Evolutionary conservation across 2,329 filamentous ascomycete genomes (phyloP), one percentile per base, ranked within the genome.

Genomic region (Colletotrichum spinosum): DNA sequence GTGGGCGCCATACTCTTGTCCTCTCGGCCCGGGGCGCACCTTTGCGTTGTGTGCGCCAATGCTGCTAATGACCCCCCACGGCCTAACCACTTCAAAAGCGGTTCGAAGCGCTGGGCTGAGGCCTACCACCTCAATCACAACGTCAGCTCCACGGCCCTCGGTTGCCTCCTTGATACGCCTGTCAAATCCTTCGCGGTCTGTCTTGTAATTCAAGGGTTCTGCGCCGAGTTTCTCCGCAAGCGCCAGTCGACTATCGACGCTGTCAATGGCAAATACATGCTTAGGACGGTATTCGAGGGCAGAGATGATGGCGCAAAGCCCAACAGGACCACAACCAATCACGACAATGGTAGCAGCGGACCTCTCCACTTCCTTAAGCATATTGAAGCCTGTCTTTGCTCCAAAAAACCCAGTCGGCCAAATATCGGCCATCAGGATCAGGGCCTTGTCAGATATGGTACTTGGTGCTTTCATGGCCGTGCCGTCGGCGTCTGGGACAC

Each of bases 351-450:
- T 92, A 65, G 89, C 87, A 51, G 92, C 86, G 15, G 83, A 78
- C 55, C 90, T 86, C 60, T 89, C 83, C 67, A 88, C 83, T 12
- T 80, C 71, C n/a, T 75, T 72, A 44, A 90, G 83, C 72, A 90
- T 79, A 62, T 87, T 86, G 76, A 97, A 90, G 7, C 89, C 94
- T 72, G 93, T 96, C 62, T 86, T 84, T 5, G 92, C 92, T 7
- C 92, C 94, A 71, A 94, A 97, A 79, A 88, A 97, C 8, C 94
- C 92, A 0, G 90, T 93, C 1, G 94, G 94, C 77, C 96, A 97
- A 72, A 97, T 97, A 74, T 97, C 94, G 13, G 92, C 93, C 94
- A 97, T 97, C 34, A 97, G 84, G 7, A 97, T 88, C 53, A 97
- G 83, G 41, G 88, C 88, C 69, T 91, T 86, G 70, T 95, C 90